phyloP scores from a whole-genome alignment of 2,329 filamentous ascomycete genomes.

The Emmonsiellopsis sp. region DNA sequence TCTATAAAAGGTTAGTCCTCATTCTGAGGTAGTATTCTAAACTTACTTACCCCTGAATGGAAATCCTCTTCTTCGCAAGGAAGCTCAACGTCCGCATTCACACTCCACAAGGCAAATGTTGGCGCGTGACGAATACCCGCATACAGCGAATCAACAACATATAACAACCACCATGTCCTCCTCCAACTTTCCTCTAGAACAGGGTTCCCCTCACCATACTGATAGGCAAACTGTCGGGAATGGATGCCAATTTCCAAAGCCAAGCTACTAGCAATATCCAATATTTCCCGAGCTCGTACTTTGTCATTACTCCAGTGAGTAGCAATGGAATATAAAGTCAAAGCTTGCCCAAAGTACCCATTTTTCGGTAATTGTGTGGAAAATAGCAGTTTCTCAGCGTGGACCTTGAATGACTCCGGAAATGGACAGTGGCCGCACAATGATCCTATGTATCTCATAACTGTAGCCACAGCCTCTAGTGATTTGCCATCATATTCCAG shows the following conservation, averaged over 20 bases:
- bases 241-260: constrained; percentile 18
- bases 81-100: constrained; percentile 19
- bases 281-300: constrained; percentile 2
- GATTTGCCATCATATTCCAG: constrained; percentile 6
- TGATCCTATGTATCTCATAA: constrained; percentile 22
- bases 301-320: constrained; percentile 9
- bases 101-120: constrained; percentile 9
- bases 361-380: constrained; percentile 2
- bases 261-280: constrained; percentile 5
- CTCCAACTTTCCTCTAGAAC: constrained; percentile 37
- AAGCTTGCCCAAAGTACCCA: constrained; percentile 15
- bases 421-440: constrained; percentile 8
- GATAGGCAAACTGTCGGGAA: constrained; percentile 18
- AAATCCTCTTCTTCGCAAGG: constrained; percentile 25
- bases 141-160: constrained; percentile 66
- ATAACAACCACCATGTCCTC: constrained; percentile 36
- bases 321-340: constrained; percentile 18
- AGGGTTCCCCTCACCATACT: constrained; percentile 45
- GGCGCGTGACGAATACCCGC: constrained; percentile 45
- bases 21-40: neutral
- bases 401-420: constrained; percentile 10
- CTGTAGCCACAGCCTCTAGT: constrained; percentile 16
- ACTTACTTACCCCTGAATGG: constrained; percentile 18
- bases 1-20: constrained; percentile 10
- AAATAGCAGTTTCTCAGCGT: constrained; percentile 11